These are phyloP conservation scores for Centrapalus pauciflorus DNA, from an alignment of 129 eudicot species.

Conservation along the genomic window DNA sequence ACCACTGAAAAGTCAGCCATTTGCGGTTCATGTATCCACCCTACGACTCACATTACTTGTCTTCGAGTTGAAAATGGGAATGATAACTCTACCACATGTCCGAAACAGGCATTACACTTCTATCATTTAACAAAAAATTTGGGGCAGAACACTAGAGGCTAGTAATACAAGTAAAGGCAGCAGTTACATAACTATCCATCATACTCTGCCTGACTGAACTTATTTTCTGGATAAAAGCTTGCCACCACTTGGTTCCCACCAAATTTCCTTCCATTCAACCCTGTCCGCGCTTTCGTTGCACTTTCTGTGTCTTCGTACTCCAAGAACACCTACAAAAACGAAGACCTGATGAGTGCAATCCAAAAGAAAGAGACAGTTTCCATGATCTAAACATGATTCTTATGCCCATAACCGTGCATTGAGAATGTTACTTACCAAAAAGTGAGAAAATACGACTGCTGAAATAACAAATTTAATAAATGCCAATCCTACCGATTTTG, in stretches of 20 bases:
- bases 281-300: slow-evolving; percentile 69
- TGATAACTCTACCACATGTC: slow-evolving; percentile 9
- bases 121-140: background rate
- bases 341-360: no score
- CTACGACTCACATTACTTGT: background rate
- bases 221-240: slow-evolving; percentile 72
- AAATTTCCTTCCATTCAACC: slow-evolving; percentile 89
- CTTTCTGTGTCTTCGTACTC: slow-evolving; percentile 70
- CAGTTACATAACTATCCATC: slow-evolving; percentile 41
- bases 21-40: no score
- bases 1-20: background rate
- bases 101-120: slow-evolving; percentile 17
- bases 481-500: no score
- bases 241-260: slow-evolving; percentile 94
- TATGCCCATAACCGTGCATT: no score
- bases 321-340: slow-evolving; percentile 89
- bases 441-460: no score
- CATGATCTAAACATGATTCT: no score
- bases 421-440: no score
- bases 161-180: slow-evolving; percentile 16
- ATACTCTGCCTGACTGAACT: slow-evolving; percentile 68
- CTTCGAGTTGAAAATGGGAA: background rate
- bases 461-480: no score
- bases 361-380: background rate
- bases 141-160: background rate